Percentiles rank a stretch among this genome's conserved stretches.
Evolutionary conservation across 2,329 filamentous ascomycete species (phyloP).

Genomic region (Fusarium liriodendri): DNA sequence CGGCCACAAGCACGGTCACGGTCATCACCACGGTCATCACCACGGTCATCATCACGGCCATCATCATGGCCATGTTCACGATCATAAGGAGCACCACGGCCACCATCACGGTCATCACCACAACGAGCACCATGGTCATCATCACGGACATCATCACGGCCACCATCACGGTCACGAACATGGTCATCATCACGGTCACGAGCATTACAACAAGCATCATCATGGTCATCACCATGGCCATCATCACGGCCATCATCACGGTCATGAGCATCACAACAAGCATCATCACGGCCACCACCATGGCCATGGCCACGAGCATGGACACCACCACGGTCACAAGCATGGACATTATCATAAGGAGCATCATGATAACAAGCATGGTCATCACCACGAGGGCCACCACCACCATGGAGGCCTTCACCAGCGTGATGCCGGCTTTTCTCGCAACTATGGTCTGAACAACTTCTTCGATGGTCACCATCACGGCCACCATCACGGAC

Average conservation of each 20-base stretch:
- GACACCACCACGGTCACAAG: neutral
- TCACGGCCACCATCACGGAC: neutral
- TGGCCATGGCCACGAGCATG: neutral
- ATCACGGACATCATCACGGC: neutral
- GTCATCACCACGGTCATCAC: conserved; percentile 7
- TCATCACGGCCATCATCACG: neutral
- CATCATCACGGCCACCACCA: neutral
- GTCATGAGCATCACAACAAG: neutral
- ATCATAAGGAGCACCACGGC: neutral
- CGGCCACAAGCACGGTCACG: conserved; percentile 6
- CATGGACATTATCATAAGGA: neutral
- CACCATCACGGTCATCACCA: neutral
- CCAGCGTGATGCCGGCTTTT: neutral
- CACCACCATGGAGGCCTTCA: neutral
- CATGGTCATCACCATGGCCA: neutral
- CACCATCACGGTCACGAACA: conserved; percentile 7
- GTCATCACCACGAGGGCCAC: neutral
- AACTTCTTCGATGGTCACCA: conserved; percentile 9
- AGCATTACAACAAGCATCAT: neutral
- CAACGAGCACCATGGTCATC: neutral
- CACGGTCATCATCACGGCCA: neutral
- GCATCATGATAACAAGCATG: neutral
- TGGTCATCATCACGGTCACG: neutral
- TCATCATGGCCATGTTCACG: too few relatives aligned
- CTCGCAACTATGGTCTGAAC: neutral